Evolutionary conservation across 2,329 filamentous ascomycete species (phyloP).

Genomic region (Botrytis porri): DNA sequence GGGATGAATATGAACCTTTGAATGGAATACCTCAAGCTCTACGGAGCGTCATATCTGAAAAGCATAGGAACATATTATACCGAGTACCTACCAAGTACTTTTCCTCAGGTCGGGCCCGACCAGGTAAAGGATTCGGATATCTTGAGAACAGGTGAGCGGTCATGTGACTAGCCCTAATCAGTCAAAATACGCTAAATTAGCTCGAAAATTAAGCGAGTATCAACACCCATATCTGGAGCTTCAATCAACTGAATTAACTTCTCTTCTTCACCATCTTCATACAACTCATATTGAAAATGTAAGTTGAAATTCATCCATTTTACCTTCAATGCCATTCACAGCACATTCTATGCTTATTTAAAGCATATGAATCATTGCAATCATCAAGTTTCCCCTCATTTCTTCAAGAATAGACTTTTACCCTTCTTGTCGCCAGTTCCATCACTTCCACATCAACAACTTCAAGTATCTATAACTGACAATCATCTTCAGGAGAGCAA

Average conservation of each 20-base stretch:
- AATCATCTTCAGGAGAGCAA: conserved; percentile 66
- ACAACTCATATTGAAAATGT: conserved; percentile 8
- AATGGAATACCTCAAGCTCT: not conserved
- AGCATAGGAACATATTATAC: not conserved
- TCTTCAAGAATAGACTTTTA: not conserved
- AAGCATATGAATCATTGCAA: not conserved
- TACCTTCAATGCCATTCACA: not conserved
- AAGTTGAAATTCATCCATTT: not conserved
- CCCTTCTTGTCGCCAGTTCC: not conserved
- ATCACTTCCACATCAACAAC: conserved; percentile 9
- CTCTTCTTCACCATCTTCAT: not conserved
- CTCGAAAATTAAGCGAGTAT: conserved; percentile 4
- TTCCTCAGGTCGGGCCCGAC: not conserved
- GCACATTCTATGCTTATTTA: not conserved
- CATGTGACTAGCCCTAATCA: conserved; percentile 12
- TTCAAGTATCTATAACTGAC: not conserved
- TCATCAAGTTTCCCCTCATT: not conserved
- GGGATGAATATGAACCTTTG: too few species aligned
- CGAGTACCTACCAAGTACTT: not conserved
- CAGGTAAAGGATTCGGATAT: not conserved
- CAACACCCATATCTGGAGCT: not conserved
- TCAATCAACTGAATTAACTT: not conserved
- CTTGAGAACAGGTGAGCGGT: not conserved
- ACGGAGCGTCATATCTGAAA: not conserved
- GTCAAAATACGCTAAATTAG: conserved; percentile 5